A percentile compares a stretch with the other conserved stretches of the same genome.
Evolutionary conservation across 2,329 filamentous ascomycete species (phyloP).

Genomic region (Rachicladosporium sp.): DNA sequence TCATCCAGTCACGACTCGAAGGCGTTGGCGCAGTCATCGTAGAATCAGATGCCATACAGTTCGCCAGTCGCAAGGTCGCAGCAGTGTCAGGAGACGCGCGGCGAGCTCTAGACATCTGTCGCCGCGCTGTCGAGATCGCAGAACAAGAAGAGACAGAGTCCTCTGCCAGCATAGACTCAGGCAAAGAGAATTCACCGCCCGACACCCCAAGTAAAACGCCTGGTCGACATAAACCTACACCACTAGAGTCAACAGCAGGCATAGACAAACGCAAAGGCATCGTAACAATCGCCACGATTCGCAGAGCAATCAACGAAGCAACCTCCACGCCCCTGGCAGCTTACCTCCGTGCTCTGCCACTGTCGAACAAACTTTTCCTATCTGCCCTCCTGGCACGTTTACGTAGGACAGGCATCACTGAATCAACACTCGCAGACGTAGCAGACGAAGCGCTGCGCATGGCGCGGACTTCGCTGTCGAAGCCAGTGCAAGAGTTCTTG

Average conservation of each 20-base stretch:
- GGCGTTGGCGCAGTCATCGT: constrained; percentile 76
- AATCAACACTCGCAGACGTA: constrained; percentile 80
- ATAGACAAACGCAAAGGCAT: constrained; percentile 31
- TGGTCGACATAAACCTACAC: constrained; percentile 21
- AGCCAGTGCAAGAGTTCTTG: constrained; percentile 50
- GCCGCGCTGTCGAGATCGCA: constrained; percentile 86
- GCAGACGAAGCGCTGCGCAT: constrained; percentile 72
- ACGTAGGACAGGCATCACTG: constrained; percentile 70
- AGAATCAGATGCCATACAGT: constrained; percentile 85
- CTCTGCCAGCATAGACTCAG: constrained; percentile 20
- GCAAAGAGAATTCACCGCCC: constrained; percentile 30
- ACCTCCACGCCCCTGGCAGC: constrained; percentile 87
- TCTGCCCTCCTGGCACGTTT: constrained; percentile 68
- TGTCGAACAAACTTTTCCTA: constrained; percentile 74
- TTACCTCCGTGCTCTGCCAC: constrained; percentile 68
- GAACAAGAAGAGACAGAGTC: constrained; percentile 48
- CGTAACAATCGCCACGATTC: constrained; percentile 87
- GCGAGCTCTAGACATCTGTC: constrained; percentile 86
- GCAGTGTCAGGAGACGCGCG: constrained; percentile 91
- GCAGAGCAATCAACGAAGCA: constrained; percentile 87
- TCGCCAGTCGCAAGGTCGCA: constrained; percentile 90
- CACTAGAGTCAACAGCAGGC: constrained; percentile 13
- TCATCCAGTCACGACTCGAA: constrained; percentile 86
- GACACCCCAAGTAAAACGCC: constrained; percentile 51
- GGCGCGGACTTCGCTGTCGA: constrained; percentile 47